Evolutionary conservation across 768 basidiomycete genomes (phyloP).

Genomic region (Punctularia strigosozonata): DNA sequence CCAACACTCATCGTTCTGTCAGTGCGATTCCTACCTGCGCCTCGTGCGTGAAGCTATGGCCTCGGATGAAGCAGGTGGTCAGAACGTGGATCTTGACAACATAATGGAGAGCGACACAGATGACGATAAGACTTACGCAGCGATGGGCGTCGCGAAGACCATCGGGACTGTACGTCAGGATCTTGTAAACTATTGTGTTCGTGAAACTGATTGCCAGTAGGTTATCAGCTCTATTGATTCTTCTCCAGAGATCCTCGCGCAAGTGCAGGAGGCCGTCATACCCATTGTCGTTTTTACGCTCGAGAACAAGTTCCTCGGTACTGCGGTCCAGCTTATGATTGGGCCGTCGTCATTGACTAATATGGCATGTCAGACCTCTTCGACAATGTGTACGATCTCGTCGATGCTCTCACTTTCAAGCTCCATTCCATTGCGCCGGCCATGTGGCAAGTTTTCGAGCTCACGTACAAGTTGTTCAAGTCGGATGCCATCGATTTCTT

Average conservation of each 20-base stretch:
- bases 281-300: slow-evolving; percentile 70
- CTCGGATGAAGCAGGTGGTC: slow-evolving; percentile 34
- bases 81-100: slow-evolving; percentile 43
- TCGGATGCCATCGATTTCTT: slow-evolving; percentile 77
- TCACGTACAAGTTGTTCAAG: slow-evolving; percentile 77
- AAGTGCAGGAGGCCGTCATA: slow-evolving; percentile 73
- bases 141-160: slow-evolving; percentile 82
- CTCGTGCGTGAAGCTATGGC: slow-evolving; percentile 56
- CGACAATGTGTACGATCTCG: slow-evolving; percentile 79
- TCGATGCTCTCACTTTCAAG: slow-evolving; percentile 79
- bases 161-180: slow-evolving; percentile 51
- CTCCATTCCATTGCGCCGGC: slow-evolving; percentile 60
- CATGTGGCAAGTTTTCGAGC: slow-evolving; percentile 84
- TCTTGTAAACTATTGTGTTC: background rate
- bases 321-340: slow-evolving; percentile 8
- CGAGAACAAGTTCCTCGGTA: slow-evolving; percentile 67
- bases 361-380: slow-evolving; percentile 47
- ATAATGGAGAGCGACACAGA: slow-evolving; percentile 40
- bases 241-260: slow-evolving; percentile 60
- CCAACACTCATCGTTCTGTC: slow-evolving; percentile 2
- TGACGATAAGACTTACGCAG: slow-evolving; percentile 79
- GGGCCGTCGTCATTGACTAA: background rate
- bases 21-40: slow-evolving; percentile 80
- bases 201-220: slow-evolving; percentile 23
- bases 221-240: slow-evolving; percentile 66